These are phyloP conservation scores for Xylaria venustula DNA, from an alignment of 495 filamentous ascomycete species.

Conservation along the genomic window DNA sequence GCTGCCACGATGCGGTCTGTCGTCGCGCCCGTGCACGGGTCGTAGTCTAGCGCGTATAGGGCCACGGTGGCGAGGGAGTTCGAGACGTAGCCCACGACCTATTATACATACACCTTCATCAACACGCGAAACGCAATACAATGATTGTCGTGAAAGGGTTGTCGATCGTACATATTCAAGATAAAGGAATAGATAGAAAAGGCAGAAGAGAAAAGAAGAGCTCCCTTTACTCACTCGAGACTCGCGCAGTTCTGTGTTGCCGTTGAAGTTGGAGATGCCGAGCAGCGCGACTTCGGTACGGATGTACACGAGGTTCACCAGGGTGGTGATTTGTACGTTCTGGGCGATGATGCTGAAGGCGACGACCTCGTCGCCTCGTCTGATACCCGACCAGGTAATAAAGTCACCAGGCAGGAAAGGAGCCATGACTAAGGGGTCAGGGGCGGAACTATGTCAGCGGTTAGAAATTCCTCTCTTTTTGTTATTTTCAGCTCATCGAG, in stretches of 20 bases:
- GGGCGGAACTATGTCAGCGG: slow-evolving; percentile 19
- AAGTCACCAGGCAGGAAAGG: slow-evolving; percentile 39
- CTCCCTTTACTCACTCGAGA: slow-evolving; percentile 19
- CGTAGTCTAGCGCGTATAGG: slow-evolving; percentile 38
- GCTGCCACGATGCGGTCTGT: slow-evolving; percentile 26
- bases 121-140: no score
- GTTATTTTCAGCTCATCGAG: background rate
- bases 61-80: slow-evolving; percentile 19
- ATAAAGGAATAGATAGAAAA: no score
- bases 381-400: slow-evolving; percentile 34
- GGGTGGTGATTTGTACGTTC: slow-evolving; percentile 36
- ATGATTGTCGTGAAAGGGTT: no score
- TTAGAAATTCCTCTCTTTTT: background rate
- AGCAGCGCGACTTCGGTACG: slow-evolving; percentile 34
- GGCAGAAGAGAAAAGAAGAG: no score
- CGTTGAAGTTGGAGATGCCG: slow-evolving; percentile 29
- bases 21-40: slow-evolving; percentile 40
- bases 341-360: slow-evolving; percentile 32
- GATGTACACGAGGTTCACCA: slow-evolving; percentile 30
- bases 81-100: slow-evolving; percentile 28
- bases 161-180: no score
- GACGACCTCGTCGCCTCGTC: slow-evolving; percentile 21
- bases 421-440: slow-evolving; percentile 36
- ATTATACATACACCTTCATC: background rate
- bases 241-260: slow-evolving; percentile 33